Percentiles rank a stretch among this genome's conserved stretches.
Evolutionary conservation across 2,329 filamentous ascomycete species (phyloP).

Genomic region (Xylariaceae sp.): DNA sequence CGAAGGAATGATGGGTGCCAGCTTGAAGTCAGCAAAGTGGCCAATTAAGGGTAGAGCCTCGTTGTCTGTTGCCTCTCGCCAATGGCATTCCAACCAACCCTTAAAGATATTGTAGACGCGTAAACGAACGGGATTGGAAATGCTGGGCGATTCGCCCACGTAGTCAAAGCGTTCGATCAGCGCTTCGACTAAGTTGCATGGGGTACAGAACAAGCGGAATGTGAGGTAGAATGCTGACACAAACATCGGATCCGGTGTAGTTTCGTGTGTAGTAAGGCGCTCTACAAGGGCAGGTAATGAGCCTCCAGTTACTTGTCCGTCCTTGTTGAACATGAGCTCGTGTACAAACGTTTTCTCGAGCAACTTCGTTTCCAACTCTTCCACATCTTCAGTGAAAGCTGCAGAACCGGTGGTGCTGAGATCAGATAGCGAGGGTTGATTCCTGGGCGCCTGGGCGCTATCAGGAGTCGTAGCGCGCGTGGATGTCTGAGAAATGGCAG

Average conservation of each 20-base stretch:
- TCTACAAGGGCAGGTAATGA: slow-evolving; percentile 90
- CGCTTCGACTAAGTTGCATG: slow-evolving; percentile 68
- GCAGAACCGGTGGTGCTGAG: slow-evolving; percentile 62
- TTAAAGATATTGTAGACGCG: slow-evolving; percentile 97
- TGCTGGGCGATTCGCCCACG: slow-evolving; percentile 68
- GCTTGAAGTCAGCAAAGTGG: slow-evolving; percentile 69
- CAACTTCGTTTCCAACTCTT: slow-evolving; percentile 77
- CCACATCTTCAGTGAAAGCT: slow-evolving; percentile 64
- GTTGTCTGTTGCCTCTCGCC: slow-evolving; percentile 76
- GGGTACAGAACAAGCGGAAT: slow-evolving; percentile 86
- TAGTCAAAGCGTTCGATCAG: slow-evolving; percentile 93
- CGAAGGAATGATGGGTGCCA: slow-evolving; percentile 63
- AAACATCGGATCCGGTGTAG: slow-evolving; percentile 85
- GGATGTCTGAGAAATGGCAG: slow-evolving; percentile 73
- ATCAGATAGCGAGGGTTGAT: slow-evolving; percentile 61
- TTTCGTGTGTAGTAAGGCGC: slow-evolving; percentile 85
- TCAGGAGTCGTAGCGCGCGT: slow-evolving; percentile 88
- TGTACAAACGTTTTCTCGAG: slow-evolving; percentile 88
- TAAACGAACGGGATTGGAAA: slow-evolving; percentile 75
- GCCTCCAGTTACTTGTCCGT: slow-evolving; percentile 89
- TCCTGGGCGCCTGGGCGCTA: slow-evolving; percentile 47
- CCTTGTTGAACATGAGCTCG: slow-evolving; percentile 88
- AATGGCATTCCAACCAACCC: slow-evolving; percentile 94
- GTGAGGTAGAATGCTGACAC: slow-evolving; percentile 95
- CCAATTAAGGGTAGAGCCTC: slow-evolving; percentile 70